Base-by-base conservation (phyloP, 495 filamentous ascomycete species). In the Beverwykella pulmonaria region DNA sequence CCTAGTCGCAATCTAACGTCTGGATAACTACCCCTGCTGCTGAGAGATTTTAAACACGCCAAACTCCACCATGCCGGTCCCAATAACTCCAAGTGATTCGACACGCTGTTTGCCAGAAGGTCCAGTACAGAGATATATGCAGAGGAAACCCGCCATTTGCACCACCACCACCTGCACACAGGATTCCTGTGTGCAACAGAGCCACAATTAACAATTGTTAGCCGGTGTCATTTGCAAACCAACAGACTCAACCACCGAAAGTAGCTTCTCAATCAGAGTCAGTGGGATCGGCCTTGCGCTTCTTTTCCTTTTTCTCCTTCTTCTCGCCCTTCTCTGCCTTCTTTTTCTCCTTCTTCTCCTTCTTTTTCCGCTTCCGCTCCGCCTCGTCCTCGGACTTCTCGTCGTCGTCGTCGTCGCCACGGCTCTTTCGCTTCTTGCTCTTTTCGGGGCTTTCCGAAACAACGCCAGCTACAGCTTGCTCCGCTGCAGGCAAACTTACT, bases 281-380 rank as follows among this genome's bases (percentile, higher is more conserved):
- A 39, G 61, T 61, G 39, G 66, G 67, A 10, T 70, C 67, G 26
- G 34, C 65, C 55, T 62, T 63, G 25, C 22, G 25, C 63, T 68
- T 65, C 59, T 72, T 75, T 65, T 71, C 60, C 15, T 44, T 44
- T 14, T 44, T 50, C 20, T 23, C 20, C 65, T 75, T 75, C 60
- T 75, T 75, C 52, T 70, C 66, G 63, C 68, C 39, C 39, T 44
- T 44, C 47, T 65, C 61, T 29, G 59, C 64, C 50, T 74, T 74
- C 59, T 70, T 67, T 53, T 68, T 62, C 63, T 73, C 70, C 75
- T 76, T 78, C 75, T 75, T 76, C 34, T 65, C 55, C 55, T 57
- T 47, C 61, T 71, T 70, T 53, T 64, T 74, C 22, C 49, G 26
- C 69, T 76, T 77, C 27, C 73, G 63, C 70, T 79, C 75, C 1